phyloP scores from a whole-genome alignment of 2,329 filamentous ascomycete genomes.

The Arthrobotrys conoides region DNA sequence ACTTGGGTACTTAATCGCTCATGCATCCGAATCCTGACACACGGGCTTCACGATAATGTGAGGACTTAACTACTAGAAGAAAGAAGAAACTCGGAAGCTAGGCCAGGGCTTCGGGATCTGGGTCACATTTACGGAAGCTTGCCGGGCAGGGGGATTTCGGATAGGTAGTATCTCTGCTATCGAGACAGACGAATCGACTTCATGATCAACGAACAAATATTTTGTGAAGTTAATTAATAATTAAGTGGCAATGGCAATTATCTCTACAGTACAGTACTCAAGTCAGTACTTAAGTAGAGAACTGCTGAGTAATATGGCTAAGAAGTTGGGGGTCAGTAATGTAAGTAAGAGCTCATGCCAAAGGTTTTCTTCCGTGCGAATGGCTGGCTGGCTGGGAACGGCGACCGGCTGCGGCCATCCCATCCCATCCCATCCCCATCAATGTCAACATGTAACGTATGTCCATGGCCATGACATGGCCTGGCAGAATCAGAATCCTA shows the following conservation, averaged over 20 bases:
- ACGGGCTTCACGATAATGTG: constrained; percentile 20
- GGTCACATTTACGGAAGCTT: constrained; percentile 41
- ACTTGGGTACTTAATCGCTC: constrained; percentile 34
- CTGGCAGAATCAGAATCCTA: no score
- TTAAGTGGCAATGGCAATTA: no score
- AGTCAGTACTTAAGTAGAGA: no score
- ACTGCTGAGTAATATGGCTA: background rate
- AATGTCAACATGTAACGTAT: no score
- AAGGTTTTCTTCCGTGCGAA: background rate
- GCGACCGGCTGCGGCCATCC: constrained; percentile 23
- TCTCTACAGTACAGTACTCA: no score
- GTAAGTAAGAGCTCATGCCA: background rate
- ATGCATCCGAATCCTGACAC: constrained; percentile 1
- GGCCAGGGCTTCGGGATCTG: constrained; percentile 46
- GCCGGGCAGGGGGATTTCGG: constrained; percentile 24
- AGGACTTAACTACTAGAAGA: constrained; percentile 39
- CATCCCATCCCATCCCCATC: no score
- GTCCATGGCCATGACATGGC: no score
- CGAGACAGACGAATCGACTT: no score
- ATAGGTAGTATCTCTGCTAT: background rate
- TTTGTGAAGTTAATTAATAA: no score
- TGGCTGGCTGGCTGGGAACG: constrained; percentile 40
- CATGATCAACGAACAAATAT: no score
- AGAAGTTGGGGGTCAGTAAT: constrained; percentile 31
- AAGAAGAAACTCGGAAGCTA: constrained; percentile 53